These are phyloP conservation scores for Mortierella sp. DNA, from an alignment of 371 early-diverging fungal genomes.

Conservation along the genomic window DNA sequence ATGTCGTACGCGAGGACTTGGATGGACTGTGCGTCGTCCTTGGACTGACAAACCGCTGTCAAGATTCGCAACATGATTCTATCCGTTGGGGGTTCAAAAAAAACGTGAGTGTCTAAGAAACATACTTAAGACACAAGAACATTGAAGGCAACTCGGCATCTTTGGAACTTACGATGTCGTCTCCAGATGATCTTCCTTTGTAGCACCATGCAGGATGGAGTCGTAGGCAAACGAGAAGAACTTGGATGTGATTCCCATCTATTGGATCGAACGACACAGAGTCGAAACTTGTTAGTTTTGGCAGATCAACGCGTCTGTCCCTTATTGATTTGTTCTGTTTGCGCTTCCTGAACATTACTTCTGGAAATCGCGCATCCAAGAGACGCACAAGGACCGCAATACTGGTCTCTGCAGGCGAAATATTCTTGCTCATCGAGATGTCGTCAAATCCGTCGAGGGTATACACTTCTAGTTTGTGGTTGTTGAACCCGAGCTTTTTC, in stretches of 20 bases:
- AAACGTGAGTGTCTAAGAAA: neutral
- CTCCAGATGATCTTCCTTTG: neutral
- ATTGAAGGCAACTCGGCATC: neutral
- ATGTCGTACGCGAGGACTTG: conserved; percentile 42
- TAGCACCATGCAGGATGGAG: conserved; percentile 2
- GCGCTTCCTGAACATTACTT: conserved; percentile 19
- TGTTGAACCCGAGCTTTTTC: neutral
- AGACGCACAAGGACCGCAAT: conserved; percentile 37
- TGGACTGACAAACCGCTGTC: conserved; percentile 22
- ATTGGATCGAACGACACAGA: neutral
- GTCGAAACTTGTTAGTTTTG: neutral
- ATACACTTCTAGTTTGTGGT: conserved; percentile 6
- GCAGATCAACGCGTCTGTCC: neutral
- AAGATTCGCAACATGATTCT: conserved; percentile 34
- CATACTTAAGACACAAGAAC: neutral
- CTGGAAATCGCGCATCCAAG: conserved; percentile 20
- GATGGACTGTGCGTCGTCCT: conserved; percentile 7
- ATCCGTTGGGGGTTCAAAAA: neutral
- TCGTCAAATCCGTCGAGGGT: conserved; percentile 17
- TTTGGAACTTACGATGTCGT: neutral
- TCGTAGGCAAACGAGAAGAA: neutral
- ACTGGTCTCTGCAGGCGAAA: conserved; percentile 18
- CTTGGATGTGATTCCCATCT: conserved; percentile 14
- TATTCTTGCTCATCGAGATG: conserved; percentile 19
- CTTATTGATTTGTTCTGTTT: neutral